Percentiles rank a stretch among this genome's conserved stretches.
Evolutionary conservation across 768 basidiomycete species (phyloP).

Genomic region (Tricholoma furcatifolium): DNA sequence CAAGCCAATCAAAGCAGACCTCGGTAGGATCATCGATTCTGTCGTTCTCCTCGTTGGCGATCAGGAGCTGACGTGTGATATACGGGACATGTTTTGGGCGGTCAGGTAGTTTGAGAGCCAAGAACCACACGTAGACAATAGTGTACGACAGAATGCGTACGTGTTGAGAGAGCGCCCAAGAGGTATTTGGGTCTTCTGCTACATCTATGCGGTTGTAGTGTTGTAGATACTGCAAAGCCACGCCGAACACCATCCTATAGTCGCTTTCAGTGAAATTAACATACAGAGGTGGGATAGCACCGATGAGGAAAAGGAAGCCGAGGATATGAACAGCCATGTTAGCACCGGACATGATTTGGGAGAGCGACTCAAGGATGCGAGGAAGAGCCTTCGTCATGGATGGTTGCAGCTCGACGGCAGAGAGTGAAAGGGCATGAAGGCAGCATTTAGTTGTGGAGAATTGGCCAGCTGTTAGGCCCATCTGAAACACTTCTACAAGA

Average conservation of each 20-base stretch:
- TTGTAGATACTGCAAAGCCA: constrained; percentile 91
- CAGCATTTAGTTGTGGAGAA: constrained; percentile 83
- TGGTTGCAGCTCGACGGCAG: constrained; percentile 81
- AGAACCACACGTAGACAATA: constrained; percentile 93
- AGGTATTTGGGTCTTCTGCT: constrained; percentile 48
- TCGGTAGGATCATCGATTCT: constrained; percentile 88
- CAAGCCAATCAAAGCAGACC: constrained; percentile 97
- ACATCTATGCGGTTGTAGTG: constrained; percentile 72
- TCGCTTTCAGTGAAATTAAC: constrained; percentile 90
- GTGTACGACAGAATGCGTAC: constrained; percentile 88
- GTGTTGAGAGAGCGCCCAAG: constrained; percentile 89
- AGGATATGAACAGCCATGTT: constrained; percentile 96
- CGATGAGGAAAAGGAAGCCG: constrained; percentile 85
- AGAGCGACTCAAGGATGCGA: constrained; percentile 80
- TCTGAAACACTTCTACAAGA: constrained; percentile 72
- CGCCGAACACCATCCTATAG: constrained; percentile 92
- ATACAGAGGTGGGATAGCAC: constrained; percentile 75
- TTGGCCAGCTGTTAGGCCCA: constrained; percentile 61
- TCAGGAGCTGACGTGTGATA: constrained; percentile 81
- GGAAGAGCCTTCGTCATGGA: constrained; percentile 81
- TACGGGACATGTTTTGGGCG: constrained; percentile 79
- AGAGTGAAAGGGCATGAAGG: constrained; percentile 84
- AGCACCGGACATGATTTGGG: constrained; percentile 92
- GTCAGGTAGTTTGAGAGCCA: constrained; percentile 80
- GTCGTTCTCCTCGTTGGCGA: constrained; percentile 76